phyloP scores from a whole-genome alignment of 192 early-diverging fungal genomes.

The Podila verticillata region DNA sequence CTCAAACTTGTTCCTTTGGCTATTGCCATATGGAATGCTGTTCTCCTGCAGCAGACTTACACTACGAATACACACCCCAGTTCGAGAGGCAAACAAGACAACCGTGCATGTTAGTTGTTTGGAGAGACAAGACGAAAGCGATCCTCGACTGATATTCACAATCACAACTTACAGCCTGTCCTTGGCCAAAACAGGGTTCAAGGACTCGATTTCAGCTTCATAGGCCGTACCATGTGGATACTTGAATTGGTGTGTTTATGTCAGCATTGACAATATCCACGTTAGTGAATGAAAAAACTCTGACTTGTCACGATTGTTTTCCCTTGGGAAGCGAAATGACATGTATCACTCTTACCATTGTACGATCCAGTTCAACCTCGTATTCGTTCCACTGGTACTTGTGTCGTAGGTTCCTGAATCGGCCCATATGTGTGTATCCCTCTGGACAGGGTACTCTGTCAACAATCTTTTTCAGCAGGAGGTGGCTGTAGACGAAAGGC shows the following conservation, averaged over 20 bases:
- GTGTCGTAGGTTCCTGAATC: slow-evolving; percentile 41
- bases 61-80: slow-evolving; percentile 5
- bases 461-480: slow-evolving; percentile 38
- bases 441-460: slow-evolving; percentile 26
- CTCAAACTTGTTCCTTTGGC: slow-evolving; percentile 45
- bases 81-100: not conserved
- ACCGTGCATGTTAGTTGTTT: not conserved
- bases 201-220: slow-evolving; percentile 41
- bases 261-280: no score
- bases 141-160: no score
- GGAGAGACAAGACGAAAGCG: no score
- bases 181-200: slow-evolving; percentile 37
- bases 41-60: slow-evolving; percentile 25
- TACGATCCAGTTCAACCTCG: slow-evolving; percentile 36
- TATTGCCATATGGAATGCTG: slow-evolving; percentile 23
- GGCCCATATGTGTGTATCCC: slow-evolving; percentile 38
- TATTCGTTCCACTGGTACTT: slow-evolving; percentile 40
- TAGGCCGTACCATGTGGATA: slow-evolving; percentile 43
- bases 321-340: no score
- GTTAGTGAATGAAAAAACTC: no score
- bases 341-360: slow-evolving; percentile 13
- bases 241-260: slow-evolving; percentile 5
- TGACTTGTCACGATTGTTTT: no score
- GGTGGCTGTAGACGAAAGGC: slow-evolving; percentile 9
- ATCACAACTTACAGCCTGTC: slow-evolving; percentile 14